Conservation (phyloP, 2,329 filamentous ascomycete species). For the Fusarium scirpi region DNA sequence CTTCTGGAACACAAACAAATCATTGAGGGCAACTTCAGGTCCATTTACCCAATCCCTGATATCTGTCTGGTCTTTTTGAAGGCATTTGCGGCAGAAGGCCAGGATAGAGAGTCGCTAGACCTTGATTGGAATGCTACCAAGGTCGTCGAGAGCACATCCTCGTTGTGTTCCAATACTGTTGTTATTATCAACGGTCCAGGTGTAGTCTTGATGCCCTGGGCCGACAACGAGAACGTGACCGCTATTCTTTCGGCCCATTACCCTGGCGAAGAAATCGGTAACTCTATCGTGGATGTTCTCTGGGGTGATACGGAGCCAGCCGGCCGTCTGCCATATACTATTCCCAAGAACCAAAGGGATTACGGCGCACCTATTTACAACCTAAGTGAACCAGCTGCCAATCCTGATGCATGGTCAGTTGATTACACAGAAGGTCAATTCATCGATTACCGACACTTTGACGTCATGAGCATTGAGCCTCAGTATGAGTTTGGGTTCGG, state of each 20-base stretch:
- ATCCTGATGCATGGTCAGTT: conserved; percentile 55
- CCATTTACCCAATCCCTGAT: conserved; percentile 62
- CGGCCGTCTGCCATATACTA: conserved; percentile 77
- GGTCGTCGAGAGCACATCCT: conserved; percentile 72
- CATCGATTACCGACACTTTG: conserved; percentile 76
- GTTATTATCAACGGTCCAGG: neutral
- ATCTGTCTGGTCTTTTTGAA: conserved; percentile 74
- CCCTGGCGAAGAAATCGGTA: conserved; percentile 77
- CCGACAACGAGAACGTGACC: conserved; percentile 74
- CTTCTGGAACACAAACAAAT: neutral
- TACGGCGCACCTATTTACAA: conserved; percentile 55
- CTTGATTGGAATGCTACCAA: conserved; percentile 69
- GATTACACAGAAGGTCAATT: conserved; percentile 72
- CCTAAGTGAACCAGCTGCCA: conserved; percentile 48
- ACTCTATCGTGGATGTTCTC: conserved; percentile 73
- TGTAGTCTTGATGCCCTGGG: conserved; percentile 60
- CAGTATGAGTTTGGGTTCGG: conserved; percentile 76
- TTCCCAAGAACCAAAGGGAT: conserved; percentile 65
- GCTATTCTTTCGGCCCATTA: conserved; percentile 76
- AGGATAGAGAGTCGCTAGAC: conserved; percentile 61
- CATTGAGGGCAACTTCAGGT: conserved; percentile 51
- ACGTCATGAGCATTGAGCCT: conserved; percentile 67
- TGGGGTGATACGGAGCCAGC: conserved; percentile 75
- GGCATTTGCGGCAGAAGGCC: conserved; percentile 73
- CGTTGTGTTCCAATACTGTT: conserved; percentile 1